Percentiles rank a stretch among this genome's conserved stretches.
Evolutionary conservation across 1,284 basidiomycete species (phyloP).

Genomic region (Termitomyces sp.): DNA sequence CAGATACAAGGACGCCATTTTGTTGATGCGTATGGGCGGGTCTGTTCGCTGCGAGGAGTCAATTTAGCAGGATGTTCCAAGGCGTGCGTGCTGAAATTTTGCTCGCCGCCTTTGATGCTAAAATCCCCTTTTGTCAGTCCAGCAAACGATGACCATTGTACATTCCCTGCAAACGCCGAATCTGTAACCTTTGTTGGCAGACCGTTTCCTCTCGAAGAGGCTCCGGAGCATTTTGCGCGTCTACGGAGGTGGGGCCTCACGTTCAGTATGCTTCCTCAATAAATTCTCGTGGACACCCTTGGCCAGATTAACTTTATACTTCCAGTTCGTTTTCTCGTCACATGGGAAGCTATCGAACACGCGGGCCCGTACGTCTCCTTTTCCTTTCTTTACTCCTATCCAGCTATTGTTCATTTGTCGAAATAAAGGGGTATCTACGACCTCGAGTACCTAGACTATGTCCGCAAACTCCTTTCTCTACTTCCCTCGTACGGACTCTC

Average conservation of each 20-base stretch:
- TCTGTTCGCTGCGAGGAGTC: constrained; percentile 74
- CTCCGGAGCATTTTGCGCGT: constrained; percentile 76
- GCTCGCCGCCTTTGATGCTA: not conserved
- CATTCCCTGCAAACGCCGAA: constrained; percentile 58
- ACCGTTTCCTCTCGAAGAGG: constrained; percentile 82
- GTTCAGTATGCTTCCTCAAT: constrained; percentile 52
- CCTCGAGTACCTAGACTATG: constrained; percentile 76
- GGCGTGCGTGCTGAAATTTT: constrained; percentile 48
- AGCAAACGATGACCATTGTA: constrained; percentile 52
- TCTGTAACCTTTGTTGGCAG: constrained; percentile 75
- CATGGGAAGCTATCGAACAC: constrained; percentile 97
- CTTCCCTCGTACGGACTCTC: constrained; percentile 78
- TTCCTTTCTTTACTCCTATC: not conserved
- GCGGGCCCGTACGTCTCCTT: constrained; percentile 66
- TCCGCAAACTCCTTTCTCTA: constrained; percentile 69
- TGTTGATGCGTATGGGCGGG: constrained; percentile 70
- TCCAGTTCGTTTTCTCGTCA: constrained; percentile 78
- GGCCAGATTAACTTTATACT: not conserved
- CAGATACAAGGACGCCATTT: constrained; percentile 67
- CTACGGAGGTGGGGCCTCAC: constrained; percentile 83
- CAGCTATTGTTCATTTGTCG: not conserved
- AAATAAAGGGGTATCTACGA: constrained; percentile 73
- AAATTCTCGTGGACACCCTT: not conserved
- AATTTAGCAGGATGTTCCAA: constrained; percentile 82
- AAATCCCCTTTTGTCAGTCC: constrained; percentile 37